These are phyloP conservation scores for Sporothrix humicola DNA, from an alignment of 2,329 filamentous ascomycete species.

Conservation along the genomic window DNA sequence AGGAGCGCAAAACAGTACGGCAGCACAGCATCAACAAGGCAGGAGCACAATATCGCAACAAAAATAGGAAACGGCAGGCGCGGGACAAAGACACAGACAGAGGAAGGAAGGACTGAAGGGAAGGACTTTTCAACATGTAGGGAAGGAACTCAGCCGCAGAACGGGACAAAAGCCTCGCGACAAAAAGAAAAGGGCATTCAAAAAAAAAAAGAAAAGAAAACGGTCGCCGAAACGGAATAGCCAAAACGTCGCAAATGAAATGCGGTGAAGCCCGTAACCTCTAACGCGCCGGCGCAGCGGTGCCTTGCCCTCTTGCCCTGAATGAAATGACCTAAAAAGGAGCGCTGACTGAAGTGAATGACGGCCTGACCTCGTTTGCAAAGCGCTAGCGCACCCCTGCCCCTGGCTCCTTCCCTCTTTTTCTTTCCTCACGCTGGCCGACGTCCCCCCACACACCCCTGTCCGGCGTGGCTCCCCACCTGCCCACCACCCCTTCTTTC, in stretches of 20 bases:
- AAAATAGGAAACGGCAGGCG: conserved; percentile 21
- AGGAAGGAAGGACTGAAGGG: conserved; percentile 4
- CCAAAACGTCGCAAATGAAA: conserved; percentile 1
- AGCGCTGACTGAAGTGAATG: conserved; percentile 16
- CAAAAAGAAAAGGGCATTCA: neutral
- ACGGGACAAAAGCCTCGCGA: neutral
- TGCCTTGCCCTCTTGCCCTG: neutral
- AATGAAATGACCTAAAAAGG: neutral
- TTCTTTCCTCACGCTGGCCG: neutral
- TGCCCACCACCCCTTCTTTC: neutral
- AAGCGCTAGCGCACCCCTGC: conserved; percentile 22
- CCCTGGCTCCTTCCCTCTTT: conserved; percentile 21
- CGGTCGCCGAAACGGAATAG: conserved; percentile 4
- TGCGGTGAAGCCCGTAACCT: conserved; percentile 10
- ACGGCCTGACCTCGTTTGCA: conserved; percentile 18
- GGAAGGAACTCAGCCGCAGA: conserved; percentile 12
- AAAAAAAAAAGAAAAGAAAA: neutral
- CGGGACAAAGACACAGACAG: neutral
- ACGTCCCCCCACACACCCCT: conserved; percentile 27
- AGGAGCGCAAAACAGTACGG: neutral
- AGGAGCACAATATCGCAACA: neutral
- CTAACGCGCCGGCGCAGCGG: neutral
- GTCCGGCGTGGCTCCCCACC: neutral
- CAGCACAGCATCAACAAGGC: neutral
- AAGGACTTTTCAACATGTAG: neutral